Conservation (phyloP, 208 protist species). For the Trypanosoma mega region DNA sequence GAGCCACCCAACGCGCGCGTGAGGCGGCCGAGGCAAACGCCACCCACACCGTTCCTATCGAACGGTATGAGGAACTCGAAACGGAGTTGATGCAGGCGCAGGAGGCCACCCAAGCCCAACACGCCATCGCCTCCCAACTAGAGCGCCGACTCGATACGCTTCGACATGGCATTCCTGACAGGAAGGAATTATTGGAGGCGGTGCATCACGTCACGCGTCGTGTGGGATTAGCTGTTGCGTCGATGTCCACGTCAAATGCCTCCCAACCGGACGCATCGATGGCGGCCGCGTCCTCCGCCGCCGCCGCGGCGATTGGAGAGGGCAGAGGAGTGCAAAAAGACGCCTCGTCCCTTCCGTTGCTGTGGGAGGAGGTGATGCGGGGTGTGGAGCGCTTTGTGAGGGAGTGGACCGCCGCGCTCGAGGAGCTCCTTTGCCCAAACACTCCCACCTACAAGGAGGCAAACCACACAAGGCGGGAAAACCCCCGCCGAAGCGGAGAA, state of each 20-base stretch:
- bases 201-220: too few relatives aligned
- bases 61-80: slow-evolving; percentile 25
- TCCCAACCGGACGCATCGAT: background rate
- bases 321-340: too few relatives aligned
- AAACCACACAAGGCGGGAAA: too few relatives aligned
- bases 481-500: too few relatives aligned
- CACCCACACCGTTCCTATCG: slow-evolving; percentile 2
- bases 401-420: slow-evolving; percentile 20
- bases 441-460: background rate
- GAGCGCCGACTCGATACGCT: too few relatives aligned
- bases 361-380: background rate
- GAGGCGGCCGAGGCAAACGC: background rate
- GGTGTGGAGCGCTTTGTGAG: slow-evolving; percentile 13
- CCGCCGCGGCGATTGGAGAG: too few relatives aligned
- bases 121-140: background rate
- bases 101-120: slow-evolving; percentile 12
- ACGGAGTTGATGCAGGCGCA: slow-evolving; percentile 25
- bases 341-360: too few relatives aligned
- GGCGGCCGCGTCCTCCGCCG: slow-evolving; percentile 10
- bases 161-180: too few relatives aligned
- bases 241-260: slow-evolving; percentile 2
- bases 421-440: slow-evolving; percentile 16
- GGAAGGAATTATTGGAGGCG: too few relatives aligned
- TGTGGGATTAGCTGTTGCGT: too few relatives aligned
- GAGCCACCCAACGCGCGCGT: slow-evolving; percentile 13